Conservation (phyloP, 2,329 filamentous ascomycete species). For the Biscogniauxia marginata region DNA sequence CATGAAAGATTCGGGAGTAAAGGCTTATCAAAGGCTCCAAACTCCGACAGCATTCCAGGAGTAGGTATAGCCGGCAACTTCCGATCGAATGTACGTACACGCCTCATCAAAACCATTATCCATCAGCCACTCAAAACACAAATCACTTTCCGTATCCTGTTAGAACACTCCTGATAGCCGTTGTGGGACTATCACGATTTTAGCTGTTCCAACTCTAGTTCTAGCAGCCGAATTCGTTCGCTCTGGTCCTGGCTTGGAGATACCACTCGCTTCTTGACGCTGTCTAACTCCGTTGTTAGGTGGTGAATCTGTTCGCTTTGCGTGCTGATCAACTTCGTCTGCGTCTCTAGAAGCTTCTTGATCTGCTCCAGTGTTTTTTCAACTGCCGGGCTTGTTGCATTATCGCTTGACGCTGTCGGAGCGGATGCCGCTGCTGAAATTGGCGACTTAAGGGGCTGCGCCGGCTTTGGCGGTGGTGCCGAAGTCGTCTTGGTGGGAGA, state of each 20-base stretch:
- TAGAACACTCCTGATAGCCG: conserved; percentile 11
- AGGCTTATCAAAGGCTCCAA: conserved; percentile 11
- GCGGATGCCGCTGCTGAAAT: conserved; percentile 37
- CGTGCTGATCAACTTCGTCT: conserved; percentile 73
- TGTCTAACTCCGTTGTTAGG: conserved; percentile 72
- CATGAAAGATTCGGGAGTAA: neutral
- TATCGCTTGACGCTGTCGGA: conserved; percentile 35
- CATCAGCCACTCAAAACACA: conserved; percentile 13
- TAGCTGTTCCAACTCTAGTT: conserved; percentile 65
- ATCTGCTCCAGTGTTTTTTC: conserved; percentile 72
- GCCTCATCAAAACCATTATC: conserved; percentile 28
- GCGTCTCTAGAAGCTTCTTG: conserved; percentile 72
- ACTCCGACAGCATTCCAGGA: conserved; percentile 14
- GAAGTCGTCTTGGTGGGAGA: conserved; percentile 35
- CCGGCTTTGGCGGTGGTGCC: conserved; percentile 43
- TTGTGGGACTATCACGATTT: conserved; percentile 44
- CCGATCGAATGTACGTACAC: conserved; percentile 24
- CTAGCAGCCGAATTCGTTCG: conserved; percentile 65
- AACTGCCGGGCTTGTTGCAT: conserved; percentile 48
- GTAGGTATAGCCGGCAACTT: conserved; percentile 12
- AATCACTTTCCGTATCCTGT: conserved; percentile 14
- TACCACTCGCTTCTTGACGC: conserved; percentile 75
- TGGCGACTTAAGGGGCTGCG: conserved; percentile 43
- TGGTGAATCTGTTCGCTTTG: conserved; percentile 74
- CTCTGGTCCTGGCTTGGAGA: conserved; percentile 59